These are phyloP conservation scores for Lyophyllum atratum DNA, from an alignment of 768 basidiomycete genomes.

Conservation along the genomic window DNA sequence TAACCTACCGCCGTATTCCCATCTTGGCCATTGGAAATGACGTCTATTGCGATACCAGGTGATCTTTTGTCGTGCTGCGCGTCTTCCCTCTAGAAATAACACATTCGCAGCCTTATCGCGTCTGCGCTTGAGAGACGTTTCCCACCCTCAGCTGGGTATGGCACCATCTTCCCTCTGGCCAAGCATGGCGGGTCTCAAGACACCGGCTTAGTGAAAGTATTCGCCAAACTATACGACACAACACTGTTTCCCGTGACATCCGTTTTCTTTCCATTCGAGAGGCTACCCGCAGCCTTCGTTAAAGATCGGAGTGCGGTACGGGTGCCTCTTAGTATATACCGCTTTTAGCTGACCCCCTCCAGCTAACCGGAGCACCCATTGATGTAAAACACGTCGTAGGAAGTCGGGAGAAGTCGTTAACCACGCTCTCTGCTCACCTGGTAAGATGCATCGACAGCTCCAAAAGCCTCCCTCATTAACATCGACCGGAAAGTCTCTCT, in stretches of 20 bases:
- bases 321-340: conserved; percentile 1
- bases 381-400: conserved; percentile 27
- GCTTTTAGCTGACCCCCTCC: not conserved
- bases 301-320: conserved; percentile 50
- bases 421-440: conserved; percentile 46
- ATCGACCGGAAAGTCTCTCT: conserved; percentile 22
- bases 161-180: conserved; percentile 48
- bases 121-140: conserved; percentile 55
- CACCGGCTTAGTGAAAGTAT: conserved; percentile 49
- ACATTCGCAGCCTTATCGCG: conserved; percentile 42
- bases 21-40: conserved; percentile 63
- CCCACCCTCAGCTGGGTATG: conserved; percentile 47
- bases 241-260: conserved; percentile 43
- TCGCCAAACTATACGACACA: conserved; percentile 48
- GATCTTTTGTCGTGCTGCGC: not conserved
- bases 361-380: conserved; percentile 39
- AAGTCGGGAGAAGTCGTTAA: conserved; percentile 25
- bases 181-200: conserved; percentile 42
- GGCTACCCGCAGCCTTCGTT: conserved; percentile 45
- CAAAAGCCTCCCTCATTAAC: not conserved
- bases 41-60: conserved; percentile 60
- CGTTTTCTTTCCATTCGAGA: conserved; percentile 48
- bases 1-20: conserved; percentile 60
- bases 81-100: not conserved
- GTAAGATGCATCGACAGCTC: conserved; percentile 29